Evolutionary conservation across 495 filamentous ascomycete species (phyloP), one percentile per base, ranked within the genome.

Genomic region (Neurospora sp.): DNA sequence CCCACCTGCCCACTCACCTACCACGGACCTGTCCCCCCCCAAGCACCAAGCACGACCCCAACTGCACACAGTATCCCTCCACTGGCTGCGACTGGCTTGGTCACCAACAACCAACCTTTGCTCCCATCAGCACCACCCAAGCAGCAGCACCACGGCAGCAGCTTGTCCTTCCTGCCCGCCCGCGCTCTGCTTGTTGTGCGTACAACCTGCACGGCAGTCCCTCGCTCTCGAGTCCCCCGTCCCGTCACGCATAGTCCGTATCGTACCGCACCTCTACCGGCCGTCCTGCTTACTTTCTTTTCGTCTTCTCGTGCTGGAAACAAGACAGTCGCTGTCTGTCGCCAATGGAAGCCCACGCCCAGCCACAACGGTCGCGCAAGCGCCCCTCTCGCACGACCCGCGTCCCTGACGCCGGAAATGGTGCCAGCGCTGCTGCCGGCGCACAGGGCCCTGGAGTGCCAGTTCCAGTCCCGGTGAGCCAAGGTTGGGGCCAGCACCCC

Each of bases 311-410:
- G 27, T 39, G 22, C 20, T 61, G 20, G 27, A 35, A 16, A 31
- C 35, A 65, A 65, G 53, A 65, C 27, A 59, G 27, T 59, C 69
- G 18, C 70, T 59, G n/a, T 71, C 38, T 38, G 37, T 27, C 22
- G 31, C 35, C 22, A 41, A 78, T 78, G 76, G 74, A 78, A 38
- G 65, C 78, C 42, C 77, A 73, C 65, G 71, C 73, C 70, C 77
- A 79, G 78, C 74, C 78, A 73, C 79, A 71, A 59, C 70, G 76
- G n/a, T 38, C 72, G 59, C 78, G 78, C 74, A 78, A 78, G 75
- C 76, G 76, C 70, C 73, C 65, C 53, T 65, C 53, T 65, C 78
- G 79, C 70, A 69, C 48, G 37, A 68, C 71, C 68, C 74, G 78
- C 65, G 77, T 59, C 42, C 71, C 77, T 71, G 79, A 79, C 22